Conservation (phyloP, 495 filamentous ascomycete species). For the Hypomontagnella monticulosa region DNA sequence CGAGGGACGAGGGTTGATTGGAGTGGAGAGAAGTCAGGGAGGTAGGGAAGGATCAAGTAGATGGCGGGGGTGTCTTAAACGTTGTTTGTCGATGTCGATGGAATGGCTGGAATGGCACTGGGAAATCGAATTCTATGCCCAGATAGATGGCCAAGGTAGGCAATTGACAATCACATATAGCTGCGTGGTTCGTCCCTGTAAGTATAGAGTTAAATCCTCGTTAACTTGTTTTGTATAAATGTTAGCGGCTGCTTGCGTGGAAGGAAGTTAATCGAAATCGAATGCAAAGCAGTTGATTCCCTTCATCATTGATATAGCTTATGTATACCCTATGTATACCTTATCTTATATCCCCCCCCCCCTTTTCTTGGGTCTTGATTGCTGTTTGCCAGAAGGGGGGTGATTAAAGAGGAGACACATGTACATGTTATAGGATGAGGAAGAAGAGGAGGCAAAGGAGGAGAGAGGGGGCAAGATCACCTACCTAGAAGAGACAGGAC, state of each 20-base stretch:
- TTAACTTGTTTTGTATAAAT: conserved; percentile 10
- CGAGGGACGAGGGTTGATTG: not conserved
- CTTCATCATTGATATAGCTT: not conserved
- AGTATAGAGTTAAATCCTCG: conserved; percentile 14
- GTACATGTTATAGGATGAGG: not conserved
- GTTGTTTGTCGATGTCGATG: no score
- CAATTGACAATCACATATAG: conserved; percentile 18
- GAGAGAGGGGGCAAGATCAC: not conserved
- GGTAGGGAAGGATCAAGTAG: conserved; percentile 14
- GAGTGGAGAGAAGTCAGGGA: no score
- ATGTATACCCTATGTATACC: no score
- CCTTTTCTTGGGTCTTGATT: not conserved
- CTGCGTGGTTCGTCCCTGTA: conserved; percentile 7
- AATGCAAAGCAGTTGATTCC: not conserved
- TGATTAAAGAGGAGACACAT: not conserved
- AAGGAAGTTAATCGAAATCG: not conserved
- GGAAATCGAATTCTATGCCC: no score
- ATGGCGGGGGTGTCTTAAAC: conserved; percentile 8
- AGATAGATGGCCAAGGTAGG: no score
- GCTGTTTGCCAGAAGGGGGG: not conserved
- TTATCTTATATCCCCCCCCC: no score
- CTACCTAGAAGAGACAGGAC: conserved; percentile 15
- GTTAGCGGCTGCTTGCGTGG: conserved; percentile 25
- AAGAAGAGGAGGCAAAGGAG: conserved; percentile 5
- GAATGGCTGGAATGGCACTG: no score